phyloP scores from a whole-genome alignment of 148 eudicot genomes.

The Euryodendron excelsum region DNA sequence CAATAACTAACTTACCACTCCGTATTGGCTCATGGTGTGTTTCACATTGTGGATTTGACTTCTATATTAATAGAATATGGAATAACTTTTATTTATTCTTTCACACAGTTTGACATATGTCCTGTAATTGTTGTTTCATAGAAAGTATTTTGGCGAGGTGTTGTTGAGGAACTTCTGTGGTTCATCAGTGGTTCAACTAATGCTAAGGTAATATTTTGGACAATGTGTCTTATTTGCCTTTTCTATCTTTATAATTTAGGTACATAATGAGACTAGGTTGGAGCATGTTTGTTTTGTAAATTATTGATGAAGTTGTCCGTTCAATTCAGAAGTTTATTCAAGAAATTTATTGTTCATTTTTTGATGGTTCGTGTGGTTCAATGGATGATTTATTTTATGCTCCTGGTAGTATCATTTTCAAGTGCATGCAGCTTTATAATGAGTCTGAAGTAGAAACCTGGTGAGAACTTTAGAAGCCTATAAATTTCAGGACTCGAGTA shows the following conservation, averaged over 20 bases:
- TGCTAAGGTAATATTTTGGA: constrained; percentile 61
- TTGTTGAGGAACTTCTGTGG: constrained; percentile 94
- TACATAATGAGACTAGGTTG: background rate
- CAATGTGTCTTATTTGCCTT: background rate
- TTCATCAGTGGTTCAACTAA: constrained; percentile 96
- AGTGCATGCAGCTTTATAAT: background rate
- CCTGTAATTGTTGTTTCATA: constrained; percentile 21
- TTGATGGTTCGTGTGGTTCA: background rate
- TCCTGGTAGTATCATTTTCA: background rate
- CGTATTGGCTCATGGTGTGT: background rate
- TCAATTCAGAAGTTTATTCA: background rate
- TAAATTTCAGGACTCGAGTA: background rate
- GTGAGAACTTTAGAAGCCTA: background rate
- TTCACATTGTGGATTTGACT: background rate
- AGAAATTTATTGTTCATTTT: background rate
- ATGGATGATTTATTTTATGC: background rate
- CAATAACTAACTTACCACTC: background rate
- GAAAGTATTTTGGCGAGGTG: constrained; percentile 97
- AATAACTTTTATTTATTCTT: background rate
- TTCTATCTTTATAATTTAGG: background rate
- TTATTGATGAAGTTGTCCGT: background rate
- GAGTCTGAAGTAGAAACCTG: background rate
- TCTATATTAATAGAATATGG: background rate
- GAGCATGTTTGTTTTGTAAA: background rate
- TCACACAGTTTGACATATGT: constrained; percentile 13